These are phyloP conservation scores for Polytolypa hystricis DNA, from an alignment of 2,329 filamentous ascomycete species.

Conservation along the genomic window DNA sequence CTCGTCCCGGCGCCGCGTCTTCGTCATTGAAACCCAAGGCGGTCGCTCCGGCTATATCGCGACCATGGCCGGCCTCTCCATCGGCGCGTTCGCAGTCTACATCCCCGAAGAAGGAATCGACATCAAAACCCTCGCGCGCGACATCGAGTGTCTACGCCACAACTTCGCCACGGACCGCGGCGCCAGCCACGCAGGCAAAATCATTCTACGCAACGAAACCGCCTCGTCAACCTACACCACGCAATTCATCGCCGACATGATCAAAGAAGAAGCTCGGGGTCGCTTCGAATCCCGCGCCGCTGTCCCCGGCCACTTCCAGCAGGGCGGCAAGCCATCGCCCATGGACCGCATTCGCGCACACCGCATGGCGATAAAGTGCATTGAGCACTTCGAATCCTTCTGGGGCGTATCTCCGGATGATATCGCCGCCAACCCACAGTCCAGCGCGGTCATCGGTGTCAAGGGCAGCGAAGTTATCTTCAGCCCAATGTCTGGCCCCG, in stretches of 20 bases:
- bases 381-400: constrained; percentile 78
- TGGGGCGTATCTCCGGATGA: constrained; percentile 54
- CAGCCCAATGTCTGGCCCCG: constrained; percentile 52
- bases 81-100: constrained; percentile 87
- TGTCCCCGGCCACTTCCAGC: constrained; percentile 88
- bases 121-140: constrained; percentile 80
- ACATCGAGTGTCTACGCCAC: constrained; percentile 79
- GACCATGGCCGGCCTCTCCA: constrained; percentile 78
- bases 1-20: constrained; percentile 82
- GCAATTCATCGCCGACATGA: constrained; percentile 88
- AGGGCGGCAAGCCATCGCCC: constrained; percentile 81
- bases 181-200: constrained; percentile 77
- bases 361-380: constrained; percentile 83
- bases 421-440: constrained; percentile 63
- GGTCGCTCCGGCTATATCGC: constrained; percentile 90
- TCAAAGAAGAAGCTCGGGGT: constrained; percentile 82
- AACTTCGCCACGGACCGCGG: constrained; percentile 79
- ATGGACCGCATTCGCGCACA: constrained; percentile 95
- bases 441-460: constrained; percentile 78
- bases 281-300: constrained; percentile 87
- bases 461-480: constrained; percentile 85
- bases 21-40: constrained; percentile 96
- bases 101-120: constrained; percentile 94
- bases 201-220: constrained; percentile 95
- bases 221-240: constrained; percentile 83